Conservation (phyloP, 768 basidiomycete genomes). For the Leccinellum albellum region DNA sequence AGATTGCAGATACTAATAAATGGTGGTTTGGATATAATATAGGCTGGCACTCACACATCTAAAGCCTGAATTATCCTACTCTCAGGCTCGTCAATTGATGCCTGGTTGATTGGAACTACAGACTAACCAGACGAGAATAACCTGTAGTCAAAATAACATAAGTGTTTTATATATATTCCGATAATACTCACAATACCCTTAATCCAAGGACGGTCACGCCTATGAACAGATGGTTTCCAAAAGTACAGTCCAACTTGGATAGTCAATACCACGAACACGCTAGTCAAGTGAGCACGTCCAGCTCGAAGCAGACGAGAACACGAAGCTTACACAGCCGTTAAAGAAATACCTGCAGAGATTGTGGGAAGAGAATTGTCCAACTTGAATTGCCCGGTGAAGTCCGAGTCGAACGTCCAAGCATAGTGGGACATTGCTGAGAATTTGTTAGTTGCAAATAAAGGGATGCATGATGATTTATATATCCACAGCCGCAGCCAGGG, state of each 20-base stretch:
- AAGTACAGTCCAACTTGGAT: conserved; percentile 22
- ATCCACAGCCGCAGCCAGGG: too few species aligned
- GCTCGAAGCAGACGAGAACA: neutral
- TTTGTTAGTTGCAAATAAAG: too few species aligned
- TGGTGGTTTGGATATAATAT: too few species aligned
- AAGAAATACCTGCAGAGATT: conserved; percentile 7
- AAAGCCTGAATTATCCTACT: conserved; percentile 19
- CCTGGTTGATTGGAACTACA: neutral
- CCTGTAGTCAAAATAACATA: conserved; percentile 4
- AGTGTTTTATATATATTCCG: too few species aligned
- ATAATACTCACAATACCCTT: conserved; percentile 18
- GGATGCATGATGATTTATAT: conserved; percentile 16
- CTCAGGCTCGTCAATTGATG: conserved; percentile 5
- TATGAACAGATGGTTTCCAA: conserved; percentile 10
- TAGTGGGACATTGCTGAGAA: conserved; percentile 5
- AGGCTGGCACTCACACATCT: conserved; percentile 11
- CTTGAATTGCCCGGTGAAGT: conserved; percentile 4
- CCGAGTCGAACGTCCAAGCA: neutral
- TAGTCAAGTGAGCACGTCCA: neutral
- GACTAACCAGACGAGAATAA: conserved; percentile 23
- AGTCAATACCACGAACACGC: conserved; percentile 23
- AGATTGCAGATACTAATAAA: neutral
- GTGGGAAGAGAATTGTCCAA: conserved; percentile 7
- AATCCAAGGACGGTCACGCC: conserved; percentile 20
- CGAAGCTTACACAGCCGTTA: conserved; percentile 10